Evolutionary conservation across 2,329 filamentous ascomycete genomes (phyloP).

Genomic region (Hymenoscyphus repandus): DNA sequence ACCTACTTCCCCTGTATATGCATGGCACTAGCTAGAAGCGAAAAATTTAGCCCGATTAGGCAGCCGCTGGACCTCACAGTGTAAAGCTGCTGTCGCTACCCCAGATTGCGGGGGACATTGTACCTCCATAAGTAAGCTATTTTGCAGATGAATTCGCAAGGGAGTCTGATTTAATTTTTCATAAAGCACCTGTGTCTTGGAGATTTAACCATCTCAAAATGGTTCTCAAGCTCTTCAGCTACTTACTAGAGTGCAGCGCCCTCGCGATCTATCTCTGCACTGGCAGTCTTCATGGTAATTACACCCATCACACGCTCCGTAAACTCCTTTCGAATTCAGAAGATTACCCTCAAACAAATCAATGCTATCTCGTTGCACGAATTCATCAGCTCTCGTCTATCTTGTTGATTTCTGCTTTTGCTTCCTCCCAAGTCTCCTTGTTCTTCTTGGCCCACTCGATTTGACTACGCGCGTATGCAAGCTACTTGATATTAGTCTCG

Average conservation of each 20-base stretch:
- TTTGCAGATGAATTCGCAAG: too few species aligned
- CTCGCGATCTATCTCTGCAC: constrained; percentile 13
- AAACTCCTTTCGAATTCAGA: constrained; percentile 13
- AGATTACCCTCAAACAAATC: constrained; percentile 14
- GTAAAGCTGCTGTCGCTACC: too few species aligned
- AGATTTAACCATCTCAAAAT: too few species aligned
- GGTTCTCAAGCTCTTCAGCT: not conserved
- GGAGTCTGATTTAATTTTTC: too few species aligned
- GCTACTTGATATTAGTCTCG: constrained; percentile 36
- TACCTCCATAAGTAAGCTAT: too few species aligned
- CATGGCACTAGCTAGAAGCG: too few species aligned
- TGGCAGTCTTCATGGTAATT: constrained; percentile 17
- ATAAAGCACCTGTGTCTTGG: too few species aligned
- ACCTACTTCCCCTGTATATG: too few species aligned
- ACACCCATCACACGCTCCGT: constrained; percentile 9
- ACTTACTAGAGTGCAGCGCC: not conserved
- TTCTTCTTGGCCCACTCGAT: constrained; percentile 72
- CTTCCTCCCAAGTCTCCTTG: constrained; percentile 68
- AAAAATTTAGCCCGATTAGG: too few species aligned
- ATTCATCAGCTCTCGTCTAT: constrained; percentile 44
- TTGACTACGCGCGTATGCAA: constrained; percentile 67
- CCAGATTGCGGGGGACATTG: too few species aligned
- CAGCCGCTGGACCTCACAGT: too few species aligned
- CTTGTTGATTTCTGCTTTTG: constrained; percentile 63
- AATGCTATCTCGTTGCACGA: constrained; percentile 6